phyloP scores from a whole-genome alignment of 192 early-diverging fungal genomes.

The Coemansia sp. region DNA sequence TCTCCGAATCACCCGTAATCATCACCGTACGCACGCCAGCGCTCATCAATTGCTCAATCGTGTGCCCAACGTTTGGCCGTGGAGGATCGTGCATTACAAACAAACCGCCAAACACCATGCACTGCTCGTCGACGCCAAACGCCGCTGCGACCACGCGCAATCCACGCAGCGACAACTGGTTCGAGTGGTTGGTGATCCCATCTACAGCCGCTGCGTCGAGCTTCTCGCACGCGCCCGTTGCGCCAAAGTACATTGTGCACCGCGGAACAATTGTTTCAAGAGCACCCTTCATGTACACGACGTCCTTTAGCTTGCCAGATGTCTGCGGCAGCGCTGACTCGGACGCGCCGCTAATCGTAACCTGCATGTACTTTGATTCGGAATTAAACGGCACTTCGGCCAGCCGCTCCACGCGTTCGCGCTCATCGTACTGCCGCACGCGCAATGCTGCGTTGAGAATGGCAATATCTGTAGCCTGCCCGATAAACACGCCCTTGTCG shows the following conservation, averaged over 20 bases:
- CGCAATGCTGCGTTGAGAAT: conserved; percentile 68
- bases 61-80: conserved; percentile 67
- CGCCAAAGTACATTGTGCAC: conserved; percentile 64
- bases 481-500: conserved; percentile 71
- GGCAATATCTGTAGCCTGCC: conserved; percentile 94
- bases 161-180: conserved; percentile 71
- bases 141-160: conserved; percentile 87
- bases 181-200: conserved; percentile 57
- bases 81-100: conserved; percentile 94
- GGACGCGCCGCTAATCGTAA: conserved; percentile 43
- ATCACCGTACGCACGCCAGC: conserved; percentile 91
- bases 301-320: conserved; percentile 10
- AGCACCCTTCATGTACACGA: conserved; percentile 81
- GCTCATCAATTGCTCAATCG: conserved; percentile 66
- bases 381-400: conserved; percentile 87
- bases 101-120: conserved; percentile 75
- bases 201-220: conserved; percentile 60
- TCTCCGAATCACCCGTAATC: conserved; percentile 96
- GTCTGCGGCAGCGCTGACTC: conserved; percentile 27
- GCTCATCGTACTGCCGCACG: conserved; percentile 68
- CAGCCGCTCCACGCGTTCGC: conserved; percentile 59
- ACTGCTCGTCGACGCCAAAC: conserved; percentile 56
- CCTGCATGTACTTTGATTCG: conserved; percentile 93
- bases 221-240: conserved; percentile 50
- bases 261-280: conserved; percentile 73